These are phyloP conservation scores for Exophiala oligosperma DNA, from an alignment of 2,329 filamentous ascomycete species.

Conservation along the genomic window DNA sequence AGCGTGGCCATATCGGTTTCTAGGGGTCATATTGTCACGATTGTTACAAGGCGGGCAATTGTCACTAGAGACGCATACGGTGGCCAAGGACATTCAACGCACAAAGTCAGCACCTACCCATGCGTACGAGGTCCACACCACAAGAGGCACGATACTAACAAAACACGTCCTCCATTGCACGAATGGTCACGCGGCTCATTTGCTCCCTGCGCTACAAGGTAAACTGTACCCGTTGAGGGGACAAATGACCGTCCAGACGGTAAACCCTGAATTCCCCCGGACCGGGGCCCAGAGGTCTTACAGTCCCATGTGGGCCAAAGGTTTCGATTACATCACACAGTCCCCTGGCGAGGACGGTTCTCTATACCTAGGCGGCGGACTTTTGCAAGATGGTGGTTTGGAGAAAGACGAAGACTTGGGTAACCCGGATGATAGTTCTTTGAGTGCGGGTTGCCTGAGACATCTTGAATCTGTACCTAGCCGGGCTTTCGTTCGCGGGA, in stretches of 20 bases:
- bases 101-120: constrained; percentile 9
- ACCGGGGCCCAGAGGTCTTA: constrained; percentile 28
- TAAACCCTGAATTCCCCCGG: constrained; percentile 29
- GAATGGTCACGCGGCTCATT: constrained; percentile 44
- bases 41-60: constrained; percentile 21
- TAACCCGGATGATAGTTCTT: constrained; percentile 36
- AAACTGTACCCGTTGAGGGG: constrained; percentile 41
- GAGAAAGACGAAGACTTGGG: constrained; percentile 37
- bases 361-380: constrained; percentile 22
- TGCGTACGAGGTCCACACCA: constrained; percentile 38
- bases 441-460: constrained; percentile 21
- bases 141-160: constrained; percentile 38
- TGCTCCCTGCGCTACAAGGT: constrained; percentile 42
- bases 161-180: constrained; percentile 44
- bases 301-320: constrained; percentile 21
- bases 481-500: constrained; percentile 12
- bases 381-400: constrained; percentile 33
- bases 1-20: constrained; percentile 40
- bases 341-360: constrained; percentile 27
- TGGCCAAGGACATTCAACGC: constrained; percentile 18
- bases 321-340: constrained; percentile 27
- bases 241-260: constrained; percentile 46
- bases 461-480: constrained; percentile 16
- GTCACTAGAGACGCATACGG: constrained; percentile 30
- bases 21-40: constrained; percentile 31